A percentile compares a stretch with the other conserved stretches of the same genome.
Evolutionary conservation across 1,139 yeast species (phyloP).

Genomic region (Kodamaea fungicola): DNA sequence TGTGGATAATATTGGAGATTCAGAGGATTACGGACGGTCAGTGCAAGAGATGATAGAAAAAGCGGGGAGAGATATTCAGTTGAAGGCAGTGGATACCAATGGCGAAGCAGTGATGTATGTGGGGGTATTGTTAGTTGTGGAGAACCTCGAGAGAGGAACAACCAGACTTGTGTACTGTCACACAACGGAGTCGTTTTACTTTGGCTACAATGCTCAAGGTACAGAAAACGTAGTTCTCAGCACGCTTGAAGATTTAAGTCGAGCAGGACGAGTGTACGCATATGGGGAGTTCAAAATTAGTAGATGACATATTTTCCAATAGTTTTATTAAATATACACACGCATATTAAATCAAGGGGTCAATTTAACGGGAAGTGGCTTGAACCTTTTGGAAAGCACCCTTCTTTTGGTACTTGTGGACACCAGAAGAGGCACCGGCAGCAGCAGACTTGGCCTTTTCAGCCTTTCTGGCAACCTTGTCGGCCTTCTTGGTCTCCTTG

Average conservation of each 20-base stretch:
- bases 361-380: slow-evolving; percentile 88
- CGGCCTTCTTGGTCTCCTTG: slow-evolving; percentile 94
- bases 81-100: slow-evolving; percentile 9
- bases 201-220: slow-evolving; percentile 26
- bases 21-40: slow-evolving; percentile 10
- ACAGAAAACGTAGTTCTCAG: slow-evolving; percentile 28
- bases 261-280: slow-evolving; percentile 24
- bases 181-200: slow-evolving; percentile 42
- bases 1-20: slow-evolving; percentile 12
- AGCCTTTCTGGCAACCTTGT: slow-evolving; percentile 92
- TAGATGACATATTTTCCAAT: background rate
- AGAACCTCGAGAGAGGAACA: slow-evolving; percentile 9
- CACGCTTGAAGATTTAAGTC: slow-evolving; percentile 13
- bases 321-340: slow-evolving; percentile 14
- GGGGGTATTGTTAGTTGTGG: slow-evolving; percentile 29
- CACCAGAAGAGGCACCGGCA: slow-evolving; percentile 56
- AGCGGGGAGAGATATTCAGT: slow-evolving; percentile 3
- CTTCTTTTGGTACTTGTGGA: slow-evolving; percentile 84
- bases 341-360: slow-evolving; percentile 8
- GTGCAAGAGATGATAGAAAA: slow-evolving; percentile 10
- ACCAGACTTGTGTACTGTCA: slow-evolving; percentile 36
- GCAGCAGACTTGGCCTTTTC: slow-evolving; percentile 86
- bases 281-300: slow-evolving; percentile 31
- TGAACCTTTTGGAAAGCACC: slow-evolving; percentile 96
- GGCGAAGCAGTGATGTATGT: slow-evolving; percentile 22